These are phyloP conservation scores for Linnemannia zychae DNA, from an alignment of 192 early-diverging fungal species.

Conservation along the genomic window DNA sequence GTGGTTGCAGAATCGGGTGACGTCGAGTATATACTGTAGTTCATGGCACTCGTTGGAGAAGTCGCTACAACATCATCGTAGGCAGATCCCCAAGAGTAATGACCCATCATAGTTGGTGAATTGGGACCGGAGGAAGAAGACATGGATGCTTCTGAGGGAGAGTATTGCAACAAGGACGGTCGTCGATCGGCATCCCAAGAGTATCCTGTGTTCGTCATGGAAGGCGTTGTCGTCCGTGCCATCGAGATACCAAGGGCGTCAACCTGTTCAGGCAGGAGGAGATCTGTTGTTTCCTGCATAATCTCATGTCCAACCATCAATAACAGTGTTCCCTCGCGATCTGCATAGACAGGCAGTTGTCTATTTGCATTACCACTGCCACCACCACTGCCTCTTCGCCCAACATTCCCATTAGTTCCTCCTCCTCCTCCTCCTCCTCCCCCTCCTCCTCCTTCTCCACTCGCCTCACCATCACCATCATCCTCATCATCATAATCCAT, in stretches of 20 bases:
- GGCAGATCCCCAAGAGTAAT: background rate
- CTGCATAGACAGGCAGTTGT: conserved; percentile 39
- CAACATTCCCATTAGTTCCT: background rate
- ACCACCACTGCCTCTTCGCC: background rate
- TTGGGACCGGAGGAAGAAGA: background rate
- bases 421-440: conserved; percentile 2
- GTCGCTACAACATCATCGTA: background rate
- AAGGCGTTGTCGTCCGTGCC: background rate
- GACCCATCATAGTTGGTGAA: background rate
- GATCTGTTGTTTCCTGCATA: conserved; percentile 17
- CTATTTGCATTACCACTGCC: background rate
- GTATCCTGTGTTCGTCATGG: background rate
- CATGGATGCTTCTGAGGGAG: conserved; percentile 10
- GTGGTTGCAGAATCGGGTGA: background rate
- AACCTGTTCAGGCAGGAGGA: background rate
- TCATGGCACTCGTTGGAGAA: background rate
- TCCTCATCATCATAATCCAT: conserved; percentile 3
- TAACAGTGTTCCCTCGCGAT: conserved; percentile 25
- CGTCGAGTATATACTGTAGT: background rate
- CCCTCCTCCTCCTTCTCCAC: too few species aligned
- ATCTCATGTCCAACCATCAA: conserved; percentile 41
- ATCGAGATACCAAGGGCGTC: conserved; percentile 24
- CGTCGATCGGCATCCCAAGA: background rate
- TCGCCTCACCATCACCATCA: conserved; percentile 15
- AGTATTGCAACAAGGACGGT: background rate